Evolutionary conservation across 176 grass and related monocot genomes (phyloP), one percentile per base, ranked within the genome.

Genomic region (Oryza glumipatula): DNA sequence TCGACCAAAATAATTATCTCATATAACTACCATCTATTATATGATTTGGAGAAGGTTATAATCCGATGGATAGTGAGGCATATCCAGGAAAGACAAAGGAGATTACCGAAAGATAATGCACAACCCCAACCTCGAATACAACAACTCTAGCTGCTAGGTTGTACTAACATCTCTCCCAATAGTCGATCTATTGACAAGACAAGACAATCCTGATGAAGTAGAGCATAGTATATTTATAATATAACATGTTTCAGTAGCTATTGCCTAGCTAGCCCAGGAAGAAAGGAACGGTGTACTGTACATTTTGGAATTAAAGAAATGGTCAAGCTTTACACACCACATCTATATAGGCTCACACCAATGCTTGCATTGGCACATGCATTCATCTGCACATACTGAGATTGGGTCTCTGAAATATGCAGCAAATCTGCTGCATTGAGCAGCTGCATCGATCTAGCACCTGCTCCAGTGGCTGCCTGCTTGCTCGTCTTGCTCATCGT

Each of bases 341-440:
- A 36, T 28, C 28, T 28, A 28, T 28, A 28, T 10, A 44, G 43
- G 43, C 70, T 49, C 24, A 36, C 71, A 22, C 39, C 70, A 60
- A 58, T 74, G 60, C 71, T 14, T 46, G 15, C 24, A n/a, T 46
- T 46, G 17, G 70, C 81, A 83, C 81, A 83, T 51, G 81, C 70
- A 65, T 7, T 41, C 43, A 22, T 10, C 17, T 14, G 4, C 32
- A 33, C 32, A 33, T 22, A 14, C 45, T 22, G 46, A 39, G 46
- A 39, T 38, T 51, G 66, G 23, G 51, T 78, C 51, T 47, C 39
- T 12, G n/a, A 21, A 61, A 3, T 41, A 44, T 11, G 43, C 43
- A 44, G 7, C 9, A 44, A 44, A 10, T 44, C 43, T 44, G 43
- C 43, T 44, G 43, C 43, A 44, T 44, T 44, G 3, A 23, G 6